Base-by-base conservation (phyloP, 2,329 filamentous ascomycete species). In the Penicillium concentricum region DNA sequence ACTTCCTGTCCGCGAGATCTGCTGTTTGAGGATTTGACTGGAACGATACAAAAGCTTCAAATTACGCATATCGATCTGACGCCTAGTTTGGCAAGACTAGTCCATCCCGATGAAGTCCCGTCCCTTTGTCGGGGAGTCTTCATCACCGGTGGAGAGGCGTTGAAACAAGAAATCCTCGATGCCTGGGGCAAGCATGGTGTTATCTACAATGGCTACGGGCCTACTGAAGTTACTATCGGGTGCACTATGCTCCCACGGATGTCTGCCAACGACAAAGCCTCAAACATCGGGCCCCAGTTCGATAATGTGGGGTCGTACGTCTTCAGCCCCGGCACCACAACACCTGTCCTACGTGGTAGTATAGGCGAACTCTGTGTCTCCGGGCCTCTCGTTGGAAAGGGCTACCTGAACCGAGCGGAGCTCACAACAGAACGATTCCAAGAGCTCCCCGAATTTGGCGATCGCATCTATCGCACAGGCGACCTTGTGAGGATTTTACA, bases 41-140 rank as follows among this genome's bases (percentile, higher is more conserved):
- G 82, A 1, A 86, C 87, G 0, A 93, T 97, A 56, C 84, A 83
- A 18, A 80, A 79, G 22, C 80, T 96, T 4, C 76, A 79, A 9
- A 93, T 97, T 60, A 96, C 92, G 0, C 92, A 97, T 68, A 91
- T 97, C 53, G 92, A 97, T 72, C 79, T 97, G 3, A 97, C 92
- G 0, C 93, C 92, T 0, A 96, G 91, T 70, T 78, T 97, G 16
- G 92, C 92, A 2, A 83, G 89, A 6, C 78, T 96, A 10, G 76
- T 94, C 1, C 86, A 88, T 57, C 93, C 92, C 0, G 82, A 90
- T 32, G 89, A 95, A 42, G 90, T 93, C 0, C 92, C 92, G 2
- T 88, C 82, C 28, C 78, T 97, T 1, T 91, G 88, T 62, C 83
- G 82, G 45, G 92, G 93, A 3, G 89, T 96, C 0, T 97, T 97